These are phyloP conservation scores for Globisporangium iwayamae DNA, from an alignment of 352 stramenopile species.

Conservation along the genomic window DNA sequence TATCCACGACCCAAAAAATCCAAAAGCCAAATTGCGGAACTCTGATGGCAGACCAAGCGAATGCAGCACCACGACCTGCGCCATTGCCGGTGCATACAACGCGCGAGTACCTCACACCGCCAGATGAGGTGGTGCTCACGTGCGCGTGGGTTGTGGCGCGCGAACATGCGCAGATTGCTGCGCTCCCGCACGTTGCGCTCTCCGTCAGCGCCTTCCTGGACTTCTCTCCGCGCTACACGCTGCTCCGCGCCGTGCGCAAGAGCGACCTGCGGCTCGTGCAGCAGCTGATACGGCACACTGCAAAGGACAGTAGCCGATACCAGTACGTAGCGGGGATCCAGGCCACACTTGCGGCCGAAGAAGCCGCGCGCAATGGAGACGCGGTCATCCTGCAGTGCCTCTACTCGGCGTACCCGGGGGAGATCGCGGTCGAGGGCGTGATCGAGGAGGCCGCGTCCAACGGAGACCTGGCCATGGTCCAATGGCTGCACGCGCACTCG, in stretches of 20 bases:
- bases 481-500: constrained; percentile 15
- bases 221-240: constrained; percentile 21
- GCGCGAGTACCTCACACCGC: not conserved
- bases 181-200: constrained; percentile 27
- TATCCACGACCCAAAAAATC: not conserved
- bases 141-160: constrained; percentile 17
- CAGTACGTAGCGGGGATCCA: not conserved
- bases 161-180: constrained; percentile 19
- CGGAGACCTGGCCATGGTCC: constrained; percentile 12
- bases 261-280: constrained; percentile 14
- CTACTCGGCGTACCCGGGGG: constrained; percentile 1
- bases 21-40: not conserved
- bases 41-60: too few relatives aligned
- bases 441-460: constrained; percentile 12
- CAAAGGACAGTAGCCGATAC: not conserved
- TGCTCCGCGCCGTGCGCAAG: constrained; percentile 3
- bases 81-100: not conserved
- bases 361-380: not conserved
- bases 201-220: constrained; percentile 25
- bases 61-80: too few relatives aligned
- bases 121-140: constrained; percentile 7
- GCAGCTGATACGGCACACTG: not conserved
- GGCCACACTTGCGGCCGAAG: constrained; percentile 12
- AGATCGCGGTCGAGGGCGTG: constrained; percentile 15
- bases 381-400: constrained; percentile 9